phyloP scores from a whole-genome alignment of 2,329 filamentous ascomycete species.

The Penicillium brevicompactum region DNA sequence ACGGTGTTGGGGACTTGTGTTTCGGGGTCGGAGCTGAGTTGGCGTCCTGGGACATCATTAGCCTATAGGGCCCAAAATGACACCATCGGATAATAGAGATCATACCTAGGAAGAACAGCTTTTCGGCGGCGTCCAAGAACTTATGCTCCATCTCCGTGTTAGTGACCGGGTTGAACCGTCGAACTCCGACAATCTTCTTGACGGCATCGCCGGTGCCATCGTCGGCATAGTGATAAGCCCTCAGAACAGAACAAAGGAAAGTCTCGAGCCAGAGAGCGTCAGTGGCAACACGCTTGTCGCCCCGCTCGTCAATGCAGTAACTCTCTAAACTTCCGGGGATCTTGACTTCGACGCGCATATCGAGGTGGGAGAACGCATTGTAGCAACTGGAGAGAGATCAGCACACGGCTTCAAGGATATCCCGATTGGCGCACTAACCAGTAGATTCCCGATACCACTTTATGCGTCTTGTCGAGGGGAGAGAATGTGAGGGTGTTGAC shows the following conservation, averaged over 20 bases:
- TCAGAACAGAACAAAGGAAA: conserved; percentile 90
- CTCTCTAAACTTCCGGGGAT: conserved; percentile 96
- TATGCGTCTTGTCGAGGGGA: conserved; percentile 78
- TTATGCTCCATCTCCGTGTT: conserved; percentile 98
- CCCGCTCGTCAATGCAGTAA: conserved; percentile 95
- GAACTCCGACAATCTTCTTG: conserved; percentile 94
- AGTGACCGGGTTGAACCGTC: conserved; percentile 95
- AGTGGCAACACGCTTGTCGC: conserved; percentile 89
- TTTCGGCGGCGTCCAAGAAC: conserved; percentile 91
- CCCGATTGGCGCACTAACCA: conserved; percentile 61
- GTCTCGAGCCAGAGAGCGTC: conserved; percentile 97
- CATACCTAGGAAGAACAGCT: conserved; percentile 86
- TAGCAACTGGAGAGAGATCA: conserved; percentile 68
- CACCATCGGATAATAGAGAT: too few species aligned
- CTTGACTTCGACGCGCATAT: conserved; percentile 98
- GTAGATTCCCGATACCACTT: conserved; percentile 92
- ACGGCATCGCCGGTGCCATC: conserved; percentile 93
- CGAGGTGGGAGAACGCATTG: conserved; percentile 96
- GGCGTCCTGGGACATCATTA: conserved; percentile 67
- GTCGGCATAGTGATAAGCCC: conserved; percentile 95
- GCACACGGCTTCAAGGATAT: not conserved
- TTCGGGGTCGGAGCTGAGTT: conserved; percentile 92
- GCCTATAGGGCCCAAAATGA: not conserved
- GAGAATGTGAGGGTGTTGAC: conserved; percentile 97
- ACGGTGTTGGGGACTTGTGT: conserved; percentile 97